Percentiles rank a stretch among this genome's conserved stretches.
These are phyloP conservation scores for Saccharomycopsis fermentans DNA, from an alignment of 805 yeast genomes.

Conservation along the genomic window DNA sequence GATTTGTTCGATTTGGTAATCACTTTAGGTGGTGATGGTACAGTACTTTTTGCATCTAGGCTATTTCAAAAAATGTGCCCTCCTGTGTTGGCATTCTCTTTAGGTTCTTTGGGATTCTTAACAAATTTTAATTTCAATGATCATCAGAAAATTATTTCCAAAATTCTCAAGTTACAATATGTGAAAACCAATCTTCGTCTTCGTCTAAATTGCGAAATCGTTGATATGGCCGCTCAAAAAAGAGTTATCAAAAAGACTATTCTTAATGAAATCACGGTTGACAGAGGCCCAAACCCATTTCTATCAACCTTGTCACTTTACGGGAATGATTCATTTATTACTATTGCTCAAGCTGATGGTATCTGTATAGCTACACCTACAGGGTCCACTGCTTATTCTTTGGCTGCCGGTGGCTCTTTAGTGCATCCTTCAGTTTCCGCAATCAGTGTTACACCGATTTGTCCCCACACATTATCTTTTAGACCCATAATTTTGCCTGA, in stretches of 20 bases:
- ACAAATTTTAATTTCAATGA: constrained; percentile 41
- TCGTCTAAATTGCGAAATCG: constrained; percentile 71
- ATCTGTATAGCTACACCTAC: constrained; percentile 89
- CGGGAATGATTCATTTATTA: constrained; percentile 75
- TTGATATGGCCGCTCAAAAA: constrained; percentile 39
- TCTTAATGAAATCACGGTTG: constrained; percentile 81
- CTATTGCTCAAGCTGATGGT: constrained; percentile 93
- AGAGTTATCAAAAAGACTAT: constrained; percentile 62
- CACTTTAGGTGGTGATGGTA: constrained; percentile 67
- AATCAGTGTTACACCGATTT: constrained; percentile 86
- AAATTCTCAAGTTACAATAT: constrained; percentile 21
- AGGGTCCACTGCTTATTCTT: constrained; percentile 91
- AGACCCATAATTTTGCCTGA: constrained; percentile 90
- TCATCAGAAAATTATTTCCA: constrained; percentile 27
- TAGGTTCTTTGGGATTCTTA: constrained; percentile 59
- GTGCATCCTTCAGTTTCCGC: constrained; percentile 94
- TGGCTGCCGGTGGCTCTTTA: constrained; percentile 90
- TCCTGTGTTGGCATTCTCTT: constrained; percentile 52
- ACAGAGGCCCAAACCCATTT: constrained; percentile 89
- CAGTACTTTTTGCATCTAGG: constrained; percentile 55
- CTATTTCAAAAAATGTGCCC: constrained; percentile 51
- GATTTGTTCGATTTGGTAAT: constrained; percentile 45
- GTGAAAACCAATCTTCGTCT: constrained; percentile 72
- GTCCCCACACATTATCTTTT: constrained; percentile 91
- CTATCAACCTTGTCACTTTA: constrained; percentile 82